Base-by-base conservation (phyloP, 257 asterid species). In the Gynochthodes officinalis region DNA sequence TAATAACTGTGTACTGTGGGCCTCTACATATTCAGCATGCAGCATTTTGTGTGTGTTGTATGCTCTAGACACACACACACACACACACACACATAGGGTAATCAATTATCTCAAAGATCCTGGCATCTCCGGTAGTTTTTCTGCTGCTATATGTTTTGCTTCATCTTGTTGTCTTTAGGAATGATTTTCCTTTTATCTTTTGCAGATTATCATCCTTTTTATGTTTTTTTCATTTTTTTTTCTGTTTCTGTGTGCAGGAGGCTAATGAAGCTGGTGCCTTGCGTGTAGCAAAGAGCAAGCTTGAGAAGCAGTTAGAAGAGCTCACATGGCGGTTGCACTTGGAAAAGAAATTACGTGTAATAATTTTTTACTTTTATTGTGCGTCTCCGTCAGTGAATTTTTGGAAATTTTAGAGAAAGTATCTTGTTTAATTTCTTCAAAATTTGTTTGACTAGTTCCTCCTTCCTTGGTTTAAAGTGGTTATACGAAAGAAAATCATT, bases 181-280 rank as follows among this genome's bases (percentile, higher is more conserved):
- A 25, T 48, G 13, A 62, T 60, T 40, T 14, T 21, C 64, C 70
- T 44, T 59, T 37, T 28, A 32, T 44, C 13, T 18, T 46, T 43
- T 39, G 12, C 33, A 6, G 43, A 52, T 40, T 13, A 25, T 40
- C 37, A 27, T 58, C 32, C 30, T 50, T 52, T 61, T 30, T 4
- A 12, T 74, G 27, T 23, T 42, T 48, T 28, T 43, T 46, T 46
- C 63, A 48, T 25, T 37, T 55, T 25, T 37, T 55, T 61, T 30
- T 52, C 42, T 62, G 11, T 44, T 44, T 42, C 44, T 9, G 43
- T 74, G 14, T 77, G 60, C 88, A 95, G 99, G 99, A 90, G 82
- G 99, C 99, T 58, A 95, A 90, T 78, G 99, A 95, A 81, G 83
- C 99, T 64, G 99, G 99, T 76, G 98, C 98, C 62, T 82, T 95